These are phyloP conservation scores for Sarocladium oryzae DNA, from an alignment of 2,329 filamentous ascomycete genomes.

Conservation along the genomic window DNA sequence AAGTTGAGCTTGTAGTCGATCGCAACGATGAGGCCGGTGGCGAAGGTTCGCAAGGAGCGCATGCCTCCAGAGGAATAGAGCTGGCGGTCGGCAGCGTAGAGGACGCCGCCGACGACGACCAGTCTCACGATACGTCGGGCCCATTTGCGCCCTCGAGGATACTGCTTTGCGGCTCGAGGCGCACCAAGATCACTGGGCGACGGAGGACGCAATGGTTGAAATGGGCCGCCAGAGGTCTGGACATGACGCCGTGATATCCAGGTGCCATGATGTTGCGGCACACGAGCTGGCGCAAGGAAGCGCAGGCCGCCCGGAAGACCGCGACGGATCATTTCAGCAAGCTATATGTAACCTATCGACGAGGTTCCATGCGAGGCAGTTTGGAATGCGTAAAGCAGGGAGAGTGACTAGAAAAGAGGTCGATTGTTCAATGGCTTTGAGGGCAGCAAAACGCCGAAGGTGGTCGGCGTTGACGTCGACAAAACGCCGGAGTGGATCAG, in stretches of 20 bases:
- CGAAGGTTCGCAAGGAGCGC: slow-evolving; percentile 77
- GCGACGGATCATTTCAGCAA: not conserved
- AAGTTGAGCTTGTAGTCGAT: slow-evolving; percentile 98
- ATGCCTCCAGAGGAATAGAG: slow-evolving; percentile 74
- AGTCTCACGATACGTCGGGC: slow-evolving; percentile 64
- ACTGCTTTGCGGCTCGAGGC: slow-evolving; percentile 64
- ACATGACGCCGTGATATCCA: slow-evolving; percentile 17
- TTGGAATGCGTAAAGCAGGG: no score
- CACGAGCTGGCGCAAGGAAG: slow-evolving; percentile 18
- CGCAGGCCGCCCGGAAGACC: slow-evolving; percentile 12
- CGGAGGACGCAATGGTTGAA: slow-evolving; percentile 66
- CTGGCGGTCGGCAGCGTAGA: slow-evolving; percentile 65
- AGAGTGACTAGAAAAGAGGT: not conserved
- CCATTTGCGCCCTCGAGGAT: slow-evolving; percentile 66
- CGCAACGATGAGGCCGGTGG: slow-evolving; percentile 70
- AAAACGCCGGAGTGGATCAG: not conserved
- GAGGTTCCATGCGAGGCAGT: no score
- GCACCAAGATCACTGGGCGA: slow-evolving; percentile 72
- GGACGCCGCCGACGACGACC: slow-evolving; percentile 49
- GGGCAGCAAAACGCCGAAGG: slow-evolving; percentile 4
- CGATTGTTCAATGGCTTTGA: not conserved
- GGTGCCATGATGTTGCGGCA: not conserved
- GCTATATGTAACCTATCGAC: not conserved
- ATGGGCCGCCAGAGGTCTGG: slow-evolving; percentile 35
- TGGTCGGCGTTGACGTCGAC: slow-evolving; percentile 3